Base-by-base conservation (phyloP, 2,329 filamentous ascomycete species). In the Colletotrichum lini region DNA sequence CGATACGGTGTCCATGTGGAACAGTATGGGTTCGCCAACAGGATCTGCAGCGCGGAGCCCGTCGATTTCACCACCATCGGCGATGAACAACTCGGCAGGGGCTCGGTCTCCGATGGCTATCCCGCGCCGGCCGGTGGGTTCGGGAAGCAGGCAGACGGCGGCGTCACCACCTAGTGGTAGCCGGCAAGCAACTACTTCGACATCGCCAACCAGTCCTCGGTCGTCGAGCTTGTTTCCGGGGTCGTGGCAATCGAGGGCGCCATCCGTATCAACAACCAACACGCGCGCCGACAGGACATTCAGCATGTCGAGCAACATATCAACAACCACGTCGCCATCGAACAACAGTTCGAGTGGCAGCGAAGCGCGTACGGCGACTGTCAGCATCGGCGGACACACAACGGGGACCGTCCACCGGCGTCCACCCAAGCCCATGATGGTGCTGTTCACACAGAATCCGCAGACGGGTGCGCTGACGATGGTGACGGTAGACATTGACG, bases 351-450 rank as follows among this genome's bases (percentile, higher is more conserved):
- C 72, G 9, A 72, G 66, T 23, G 59, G 64, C 21, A 73, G 69
- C 44, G 70, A 73, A 8, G 59, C 74, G 12, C 73, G 70, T 21
- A 74, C 73, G 2, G 61, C 73, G 5, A 75, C 68, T 2, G 64
- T 73, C 3, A 62, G 59, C 38, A 67, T 64, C 12, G 80, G 76
- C 16, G 75, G 74, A 3, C 74, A 74, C 21, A 75, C 75, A 8
- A 78, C 77, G 1, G 80, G 78, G 2, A 73, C 76, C 9, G 67
- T 82, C 4, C 78, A 81, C 42, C 75, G 73, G 23, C 73, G 74
- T 16, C 80, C 80, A 1, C 66, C 75, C n/a, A 80, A 80, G 50
- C 80, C 80, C 2, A 77, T 80, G 76, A 77, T 82, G 6, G 79
- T 81, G 2, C 65, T 82, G 8, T 82, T 80, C 57, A 80, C 79